Conservation (phyloP, 768 basidiomycete species). For the Xerocomellus dryophilus region DNA sequence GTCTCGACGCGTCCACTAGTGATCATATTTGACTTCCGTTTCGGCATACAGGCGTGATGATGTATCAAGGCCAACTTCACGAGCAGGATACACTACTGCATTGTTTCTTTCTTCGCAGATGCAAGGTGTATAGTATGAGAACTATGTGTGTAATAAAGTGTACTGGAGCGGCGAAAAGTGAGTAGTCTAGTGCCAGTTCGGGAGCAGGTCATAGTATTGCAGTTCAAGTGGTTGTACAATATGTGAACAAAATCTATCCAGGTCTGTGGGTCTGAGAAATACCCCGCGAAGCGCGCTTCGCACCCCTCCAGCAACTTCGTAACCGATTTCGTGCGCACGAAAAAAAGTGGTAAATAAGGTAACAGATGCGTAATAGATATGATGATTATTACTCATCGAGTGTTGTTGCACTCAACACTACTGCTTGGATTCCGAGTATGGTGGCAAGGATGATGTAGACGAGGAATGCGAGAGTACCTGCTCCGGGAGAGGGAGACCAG, state of each 20-base stretch:
- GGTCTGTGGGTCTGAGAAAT: not conserved
- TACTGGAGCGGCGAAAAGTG: no score
- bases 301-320: not conserved
- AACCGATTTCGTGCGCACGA: not conserved
- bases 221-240: conserved; percentile 14
- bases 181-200: no score
- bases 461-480: conserved; percentile 32
- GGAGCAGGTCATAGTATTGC: no score
- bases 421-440: conserved; percentile 36
- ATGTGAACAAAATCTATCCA: conserved; percentile 22
- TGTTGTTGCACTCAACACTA: conserved; percentile 2
- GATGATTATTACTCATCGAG: conserved; percentile 4
- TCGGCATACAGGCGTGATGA: no score
- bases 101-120: no score
- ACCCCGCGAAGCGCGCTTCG: not conserved
- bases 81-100: no score
- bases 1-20: no score
- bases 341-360: conserved; percentile 16
- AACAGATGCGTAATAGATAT: conserved; percentile 26
- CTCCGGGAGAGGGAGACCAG: conserved; percentile 1
- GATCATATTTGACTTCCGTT: no score
- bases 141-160: no score
- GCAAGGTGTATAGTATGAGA: no score
- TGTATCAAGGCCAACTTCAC: no score
- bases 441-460: conserved; percentile 42